These are phyloP conservation scores for Yarrowia hollandica DNA, from an alignment of 805 yeast genomes.

Conservation along the genomic window DNA sequence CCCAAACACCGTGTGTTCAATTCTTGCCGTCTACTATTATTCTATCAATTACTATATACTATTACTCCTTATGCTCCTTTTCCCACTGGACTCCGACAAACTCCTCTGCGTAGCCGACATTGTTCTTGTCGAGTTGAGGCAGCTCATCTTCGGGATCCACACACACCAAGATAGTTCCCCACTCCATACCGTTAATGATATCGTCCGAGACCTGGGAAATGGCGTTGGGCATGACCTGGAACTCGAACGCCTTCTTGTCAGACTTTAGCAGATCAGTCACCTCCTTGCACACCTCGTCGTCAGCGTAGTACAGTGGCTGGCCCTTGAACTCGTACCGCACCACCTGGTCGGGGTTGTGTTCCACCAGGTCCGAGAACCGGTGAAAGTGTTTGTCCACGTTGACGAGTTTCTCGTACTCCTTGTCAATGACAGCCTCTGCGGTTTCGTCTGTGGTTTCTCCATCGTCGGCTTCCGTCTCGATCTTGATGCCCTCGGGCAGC, in stretches of 20 bases:
- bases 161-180: conserved; percentile 90
- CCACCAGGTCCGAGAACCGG: conserved; percentile 69
- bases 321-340: conserved; percentile 83
- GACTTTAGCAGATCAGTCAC: conserved; percentile 50
- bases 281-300: conserved; percentile 55
- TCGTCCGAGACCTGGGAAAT: conserved; percentile 54
- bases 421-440: conserved; percentile 32
- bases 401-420: conserved; percentile 30
- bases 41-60: too few relatives aligned
- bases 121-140: conserved; percentile 52
- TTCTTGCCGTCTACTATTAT: too few relatives aligned
- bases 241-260: conserved; percentile 59
- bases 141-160: conserved; percentile 70
- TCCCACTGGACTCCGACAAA: conserved; percentile 91
- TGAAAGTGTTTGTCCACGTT: conserved; percentile 74
- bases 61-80: conserved; percentile 28
- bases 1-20: too few relatives aligned
- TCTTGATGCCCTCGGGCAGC: conserved; percentile 18
- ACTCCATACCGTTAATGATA: conserved; percentile 79
- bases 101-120: conserved; percentile 80
- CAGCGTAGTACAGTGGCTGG: conserved; percentile 69
- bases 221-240: conserved; percentile 93
- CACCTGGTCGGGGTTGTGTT: conserved; percentile 83
- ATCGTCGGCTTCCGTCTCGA: conserved; percentile 34
- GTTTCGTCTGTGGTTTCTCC: conserved; percentile 34